Base-by-base conservation (phyloP, 1,284 basidiomycete species). In the Athelia sp. region DNA sequence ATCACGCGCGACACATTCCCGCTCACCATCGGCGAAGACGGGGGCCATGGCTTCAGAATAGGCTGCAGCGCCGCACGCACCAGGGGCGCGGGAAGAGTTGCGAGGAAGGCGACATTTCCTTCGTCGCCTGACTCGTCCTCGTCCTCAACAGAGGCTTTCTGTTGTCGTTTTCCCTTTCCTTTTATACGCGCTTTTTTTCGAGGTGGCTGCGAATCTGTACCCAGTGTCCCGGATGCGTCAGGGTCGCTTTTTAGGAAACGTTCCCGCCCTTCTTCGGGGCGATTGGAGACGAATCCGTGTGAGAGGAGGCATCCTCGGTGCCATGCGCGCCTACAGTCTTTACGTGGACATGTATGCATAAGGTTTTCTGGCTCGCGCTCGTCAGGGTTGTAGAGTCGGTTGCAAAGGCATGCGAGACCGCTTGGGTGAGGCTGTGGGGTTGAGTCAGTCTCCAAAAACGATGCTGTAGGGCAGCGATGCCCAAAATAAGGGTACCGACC, bases 261-360 rank as follows among this genome's bases (percentile, higher is more conserved):
- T 44, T 22, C 24, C 19, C 43, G 24, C 10, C 43, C 43, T n/a
- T 22, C 10, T 9, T 23, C 8, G 23, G 15, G 4, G 43, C 9
- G 4, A 6, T 9, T 26, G 48, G 10, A 29, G 43, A 13, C 19
- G 51, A 51, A 21, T 69, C 62, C 46, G 59, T 62, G 48, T 65
- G 67, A 35, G 63, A 68, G n/a, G 1, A 81, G 54, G 52, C 76
- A 78, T 1, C 51, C 19, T 17, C 67, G 64, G 52, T 81, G 79
- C 46, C 71, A 79, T 6, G 63, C 68, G 1, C 55, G 62, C 8
- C 67, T 57, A 50, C 78, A 81, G 0, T 52, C 48, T 0, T 71
- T 75, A 0, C 74, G 69, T 0, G 79, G 77, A 53, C 78, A 81
- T 51, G 76, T 79, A 48, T 79, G 75, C 62, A 74, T 75, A 3